Base-by-base conservation (phyloP, 1,284 basidiomycete species). In the Kwoniella shivajii region DNA sequence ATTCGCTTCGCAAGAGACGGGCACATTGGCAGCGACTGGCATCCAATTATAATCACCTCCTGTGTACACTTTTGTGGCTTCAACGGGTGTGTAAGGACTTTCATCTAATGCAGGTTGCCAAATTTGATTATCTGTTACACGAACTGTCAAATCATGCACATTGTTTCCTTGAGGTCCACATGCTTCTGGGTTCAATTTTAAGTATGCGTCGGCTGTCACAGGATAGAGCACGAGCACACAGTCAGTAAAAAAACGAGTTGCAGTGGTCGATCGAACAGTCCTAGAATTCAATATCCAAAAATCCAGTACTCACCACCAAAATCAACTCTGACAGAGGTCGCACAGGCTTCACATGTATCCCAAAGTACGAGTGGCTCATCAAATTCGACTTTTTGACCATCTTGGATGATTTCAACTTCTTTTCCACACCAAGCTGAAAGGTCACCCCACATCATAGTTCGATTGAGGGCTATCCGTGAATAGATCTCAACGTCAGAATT, bases 361-460 rank as follows among this genome's bases (percentile, higher is more conserved):
- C 48, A 63, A n/a, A 66, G 49, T n/a, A 68, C 55, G 34, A 66
- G 57, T 6, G 66, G 62, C 52, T 64, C 64, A 43, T 59, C 53
- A n/a, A 44, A 51, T 11, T 36, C 42, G 18, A 54, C 27, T 16
- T 54, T 36, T n/a, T 13, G 26, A 22, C 39, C 57, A 30, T 51
- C 39, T 13, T 43, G 41, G 39, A 44, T 48, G 5, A 59, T 31
- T 36, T 50, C 50, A 22, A 36, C 42, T 26, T 56, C 52, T 55
- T 54, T 54, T n/a, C 57, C 57, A 37, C 57, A 59, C 57, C 57
- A 59, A 9, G 52, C 52, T 13, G 20, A 39, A 36, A 37, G 50
- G 31, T 55, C 52, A 10, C 14, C 37, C 18, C 55, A 37, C 29
- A 59, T 38, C 46, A 48, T 30, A 10, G 43, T 44, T 37, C 51